A percentile compares a stretch with the other conserved stretches of the same genome.
These are phyloP conservation scores for Lasiodiplodia theobromae DNA, from an alignment of 2,329 filamentous ascomycete species.

Conservation along the genomic window DNA sequence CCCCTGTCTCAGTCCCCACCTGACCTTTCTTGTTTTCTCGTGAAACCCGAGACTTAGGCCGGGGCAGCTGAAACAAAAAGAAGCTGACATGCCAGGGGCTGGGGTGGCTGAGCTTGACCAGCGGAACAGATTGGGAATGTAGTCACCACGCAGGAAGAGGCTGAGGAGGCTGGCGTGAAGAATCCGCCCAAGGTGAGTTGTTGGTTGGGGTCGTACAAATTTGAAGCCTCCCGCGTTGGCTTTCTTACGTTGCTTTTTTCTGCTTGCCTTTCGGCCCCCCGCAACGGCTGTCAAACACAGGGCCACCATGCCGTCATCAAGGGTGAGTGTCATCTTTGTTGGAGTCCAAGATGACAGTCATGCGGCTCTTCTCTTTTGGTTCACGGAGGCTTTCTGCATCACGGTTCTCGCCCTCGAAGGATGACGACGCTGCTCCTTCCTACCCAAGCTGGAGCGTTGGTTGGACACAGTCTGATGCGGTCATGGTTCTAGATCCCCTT, in stretches of 20 bases:
- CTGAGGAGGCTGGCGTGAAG: conserved; percentile 48
- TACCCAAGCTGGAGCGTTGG: background rate
- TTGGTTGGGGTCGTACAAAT: conserved; percentile 25
- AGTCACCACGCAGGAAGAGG: conserved; percentile 46
- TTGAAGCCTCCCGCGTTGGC: background rate
- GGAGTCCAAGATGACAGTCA: background rate
- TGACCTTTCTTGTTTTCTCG: background rate
- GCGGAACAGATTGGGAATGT: conserved; percentile 46
- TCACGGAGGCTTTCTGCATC: background rate
- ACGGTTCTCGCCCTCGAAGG: background rate
- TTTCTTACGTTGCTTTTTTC: background rate
- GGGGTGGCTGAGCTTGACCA: background rate
- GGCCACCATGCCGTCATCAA: background rate
- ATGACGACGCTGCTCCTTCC: background rate
- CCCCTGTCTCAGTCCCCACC: background rate
- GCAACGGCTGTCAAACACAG: background rate
- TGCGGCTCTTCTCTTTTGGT: background rate
- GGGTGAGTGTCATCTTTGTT: background rate
- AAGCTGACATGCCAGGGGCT: conserved; percentile 15
- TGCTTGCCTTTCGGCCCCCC: background rate
- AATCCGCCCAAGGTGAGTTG: conserved; percentile 51
- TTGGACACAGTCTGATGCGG: background rate
- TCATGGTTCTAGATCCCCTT: conserved; percentile 43
- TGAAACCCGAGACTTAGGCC: conserved; percentile 8
- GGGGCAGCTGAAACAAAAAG: background rate